Percentiles rank a stretch among this genome's conserved stretches.
These are phyloP conservation scores for Yarrowia porcina DNA, from an alignment of 805 yeast genomes.

Conservation along the genomic window DNA sequence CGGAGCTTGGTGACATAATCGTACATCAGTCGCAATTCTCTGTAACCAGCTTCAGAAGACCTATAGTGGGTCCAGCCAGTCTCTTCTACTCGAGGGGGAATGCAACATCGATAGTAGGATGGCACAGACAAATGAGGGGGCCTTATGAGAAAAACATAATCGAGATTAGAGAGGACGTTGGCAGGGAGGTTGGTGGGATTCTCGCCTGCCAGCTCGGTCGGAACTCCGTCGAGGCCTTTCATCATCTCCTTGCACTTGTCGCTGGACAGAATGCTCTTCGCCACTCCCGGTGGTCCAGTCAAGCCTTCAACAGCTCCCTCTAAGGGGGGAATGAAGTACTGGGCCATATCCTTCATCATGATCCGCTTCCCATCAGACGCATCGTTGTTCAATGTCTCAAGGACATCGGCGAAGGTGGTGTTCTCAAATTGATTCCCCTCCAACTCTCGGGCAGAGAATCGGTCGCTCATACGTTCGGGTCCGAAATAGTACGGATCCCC, in stretches of 20 bases:
- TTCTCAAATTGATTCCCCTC: conserved; percentile 25
- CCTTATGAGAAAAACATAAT: conserved; percentile 32
- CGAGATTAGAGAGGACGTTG: conserved; percentile 27
- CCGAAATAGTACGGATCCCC: conserved; percentile 35
- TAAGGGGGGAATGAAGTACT: conserved; percentile 33
- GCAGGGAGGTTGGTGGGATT: conserved; percentile 33
- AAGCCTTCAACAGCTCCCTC: not conserved
- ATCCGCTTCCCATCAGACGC: conserved; percentile 26
- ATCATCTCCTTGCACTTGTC: not conserved
- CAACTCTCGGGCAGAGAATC: conserved; percentile 29
- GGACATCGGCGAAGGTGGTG: conserved; percentile 30
- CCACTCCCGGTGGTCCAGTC: not conserved
- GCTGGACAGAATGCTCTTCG: not conserved
- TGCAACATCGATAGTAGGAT: conserved; percentile 33
- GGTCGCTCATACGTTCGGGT: conserved; percentile 32
- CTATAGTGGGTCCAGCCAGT: conserved; percentile 34
- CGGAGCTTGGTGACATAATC: conserved; percentile 29
- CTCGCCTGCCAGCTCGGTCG: not conserved
- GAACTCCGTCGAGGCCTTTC: conserved; percentile 3
- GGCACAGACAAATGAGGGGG: conserved; percentile 34
- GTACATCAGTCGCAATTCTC: conserved; percentile 31
- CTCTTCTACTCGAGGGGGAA: conserved; percentile 31
- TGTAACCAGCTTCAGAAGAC: conserved; percentile 32
- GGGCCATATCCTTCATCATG: conserved; percentile 35
- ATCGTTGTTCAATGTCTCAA: conserved; percentile 22